A percentile compares a stretch with the other conserved stretches of the same genome.
phyloP scores from a whole-genome alignment of 2,329 filamentous ascomycete genomes.

The Phyllosticta citrichinensis region DNA sequence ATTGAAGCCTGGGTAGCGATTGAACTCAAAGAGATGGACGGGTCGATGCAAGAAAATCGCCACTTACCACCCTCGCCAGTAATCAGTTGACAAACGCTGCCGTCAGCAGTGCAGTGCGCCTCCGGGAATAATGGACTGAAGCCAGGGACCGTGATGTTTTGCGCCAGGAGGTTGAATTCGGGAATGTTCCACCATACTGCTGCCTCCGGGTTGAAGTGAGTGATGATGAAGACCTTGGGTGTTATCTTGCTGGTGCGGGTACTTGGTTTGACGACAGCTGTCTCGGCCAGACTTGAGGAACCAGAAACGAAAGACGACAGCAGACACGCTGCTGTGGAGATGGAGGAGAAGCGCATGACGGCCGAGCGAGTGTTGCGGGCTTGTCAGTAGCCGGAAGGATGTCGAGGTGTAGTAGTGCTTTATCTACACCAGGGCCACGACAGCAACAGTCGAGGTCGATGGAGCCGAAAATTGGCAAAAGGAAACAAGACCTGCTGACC shows the following conservation, averaged over 20 bases:
- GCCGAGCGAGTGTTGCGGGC: not conserved
- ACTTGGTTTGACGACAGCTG: not conserved
- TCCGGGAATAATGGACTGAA: constrained; percentile 56
- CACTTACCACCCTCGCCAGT: constrained; percentile 44
- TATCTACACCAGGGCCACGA: not conserved
- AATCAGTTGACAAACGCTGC: constrained; percentile 57
- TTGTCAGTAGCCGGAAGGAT: not conserved
- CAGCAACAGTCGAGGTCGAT: not conserved
- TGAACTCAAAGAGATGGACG: not conserved
- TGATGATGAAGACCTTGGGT: constrained; percentile 54
- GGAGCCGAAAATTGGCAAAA: not conserved
- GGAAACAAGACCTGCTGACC: not conserved
- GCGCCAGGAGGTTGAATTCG: constrained; percentile 46
- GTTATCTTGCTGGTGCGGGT: constrained; percentile 35
- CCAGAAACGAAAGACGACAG: constrained; percentile 3
- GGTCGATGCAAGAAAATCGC: not conserved
- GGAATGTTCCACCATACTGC: constrained; percentile 46
- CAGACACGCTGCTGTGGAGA: not conserved
- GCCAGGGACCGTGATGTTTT: constrained; percentile 50
- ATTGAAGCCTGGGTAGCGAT: not conserved
- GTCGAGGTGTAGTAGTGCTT: not conserved
- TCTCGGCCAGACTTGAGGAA: not conserved
- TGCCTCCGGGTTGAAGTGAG: constrained; percentile 40
- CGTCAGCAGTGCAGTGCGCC: constrained; percentile 52
- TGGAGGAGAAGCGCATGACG: constrained; percentile 1